A percentile compares a stretch with the other conserved stretches of the same genome.
Conservation (phyloP, 352 stramenopile species). For the Pythium dissimile region DNA sequence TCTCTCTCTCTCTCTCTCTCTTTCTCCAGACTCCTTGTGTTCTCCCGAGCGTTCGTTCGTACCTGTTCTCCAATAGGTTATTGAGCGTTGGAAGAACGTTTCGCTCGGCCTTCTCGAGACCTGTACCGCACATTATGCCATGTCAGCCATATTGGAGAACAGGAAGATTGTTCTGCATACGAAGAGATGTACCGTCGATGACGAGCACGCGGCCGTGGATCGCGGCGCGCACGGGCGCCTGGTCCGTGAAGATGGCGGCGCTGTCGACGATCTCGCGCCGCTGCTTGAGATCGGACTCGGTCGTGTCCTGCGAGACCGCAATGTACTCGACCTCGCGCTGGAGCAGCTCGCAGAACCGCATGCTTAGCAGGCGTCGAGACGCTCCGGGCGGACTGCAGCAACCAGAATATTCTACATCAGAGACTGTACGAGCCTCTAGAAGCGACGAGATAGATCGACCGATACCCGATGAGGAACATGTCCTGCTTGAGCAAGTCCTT, state of each 20-base stretch:
- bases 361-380: slow-evolving; percentile 63
- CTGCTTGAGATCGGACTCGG: slow-evolving; percentile 92
- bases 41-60: no score
- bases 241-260: slow-evolving; percentile 85
- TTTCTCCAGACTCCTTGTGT: no score
- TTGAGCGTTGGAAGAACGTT: slow-evolving; percentile 98
- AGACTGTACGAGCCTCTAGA: no score
- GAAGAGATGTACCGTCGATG: slow-evolving; percentile 69
- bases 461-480: slow-evolving; percentile 84
- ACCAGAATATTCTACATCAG: no score
- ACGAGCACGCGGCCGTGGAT: slow-evolving; percentile 92
- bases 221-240: slow-evolving; percentile 92
- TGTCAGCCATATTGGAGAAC: no score
- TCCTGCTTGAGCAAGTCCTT: slow-evolving; percentile 83
- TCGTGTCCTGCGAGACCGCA: slow-evolving; percentile 92
- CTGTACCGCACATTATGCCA: slow-evolving; percentile 21
- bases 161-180: no score
- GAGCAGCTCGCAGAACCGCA: slow-evolving; percentile 85
- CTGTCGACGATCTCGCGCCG: slow-evolving; percentile 67
- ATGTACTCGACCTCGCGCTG: slow-evolving; percentile 89
- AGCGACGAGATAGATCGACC: no score
- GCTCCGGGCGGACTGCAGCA: slow-evolving; percentile 69
- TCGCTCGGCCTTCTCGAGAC: slow-evolving; percentile 92
- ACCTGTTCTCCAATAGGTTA: slow-evolving; percentile 95
- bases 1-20: no score